Evolutionary conservation across 2,329 filamentous ascomycete species (phyloP).

Genomic region (Byssoonygena ceratinophila): DNA sequence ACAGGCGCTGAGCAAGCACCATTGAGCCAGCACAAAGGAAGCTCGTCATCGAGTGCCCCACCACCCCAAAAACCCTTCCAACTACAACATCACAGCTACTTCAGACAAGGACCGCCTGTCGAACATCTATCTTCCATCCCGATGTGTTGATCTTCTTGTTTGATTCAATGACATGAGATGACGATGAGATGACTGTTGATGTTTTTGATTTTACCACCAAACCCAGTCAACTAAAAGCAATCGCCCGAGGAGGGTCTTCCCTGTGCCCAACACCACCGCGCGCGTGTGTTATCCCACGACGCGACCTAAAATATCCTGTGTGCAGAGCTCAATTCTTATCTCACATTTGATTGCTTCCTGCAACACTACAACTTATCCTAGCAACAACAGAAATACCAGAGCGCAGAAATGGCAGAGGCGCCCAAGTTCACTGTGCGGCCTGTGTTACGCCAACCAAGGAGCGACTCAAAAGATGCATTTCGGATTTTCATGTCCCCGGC

Average conservation of each 20-base stretch:
- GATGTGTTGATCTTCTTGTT: not conserved
- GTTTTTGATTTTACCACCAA: not conserved
- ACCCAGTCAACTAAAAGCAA: not conserved
- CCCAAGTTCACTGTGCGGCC: constrained; percentile 46
- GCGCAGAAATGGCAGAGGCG: constrained; percentile 27
- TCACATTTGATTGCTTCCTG: not conserved
- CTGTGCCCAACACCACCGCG: no score
- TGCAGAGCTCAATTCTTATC: no score
- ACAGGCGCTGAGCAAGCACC: no score
- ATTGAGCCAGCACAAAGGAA: not conserved
- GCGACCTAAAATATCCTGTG: no score
- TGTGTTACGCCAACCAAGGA: constrained; percentile 39
- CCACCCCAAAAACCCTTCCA: constrained; percentile 1
- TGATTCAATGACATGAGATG: not conserved
- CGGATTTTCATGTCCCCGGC: constrained; percentile 48
- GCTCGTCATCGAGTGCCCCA: not conserved
- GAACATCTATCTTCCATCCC: not conserved
- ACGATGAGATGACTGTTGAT: not conserved
- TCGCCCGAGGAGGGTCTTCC: not conserved
- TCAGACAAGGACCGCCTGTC: not conserved
- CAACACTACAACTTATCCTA: not conserved
- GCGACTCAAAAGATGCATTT: constrained; percentile 47
- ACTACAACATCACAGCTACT: not conserved
- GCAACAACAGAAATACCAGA: not conserved
- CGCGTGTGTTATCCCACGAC: no score